These are phyloP conservation scores for Haberlea rhodopensis DNA, from an alignment of 257 asterid species.

Conservation along the genomic window DNA sequence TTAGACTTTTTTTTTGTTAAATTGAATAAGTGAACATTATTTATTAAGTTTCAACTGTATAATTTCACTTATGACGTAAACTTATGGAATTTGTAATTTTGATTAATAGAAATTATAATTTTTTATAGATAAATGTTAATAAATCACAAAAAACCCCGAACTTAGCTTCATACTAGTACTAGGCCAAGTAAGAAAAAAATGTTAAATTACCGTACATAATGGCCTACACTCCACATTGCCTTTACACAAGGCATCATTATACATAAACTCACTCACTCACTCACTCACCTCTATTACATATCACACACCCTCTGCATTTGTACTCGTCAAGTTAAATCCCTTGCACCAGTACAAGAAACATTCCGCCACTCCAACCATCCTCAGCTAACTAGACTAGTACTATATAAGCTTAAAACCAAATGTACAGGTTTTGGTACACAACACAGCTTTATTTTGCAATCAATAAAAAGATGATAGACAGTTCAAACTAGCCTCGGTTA, in stretches of 20 bases:
- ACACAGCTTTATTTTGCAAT: slow-evolving; percentile 23
- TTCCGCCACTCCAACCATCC: slow-evolving; percentile 30
- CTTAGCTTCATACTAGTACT: too few relatives aligned
- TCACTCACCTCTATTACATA: slow-evolving; percentile 33
- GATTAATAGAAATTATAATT: too few relatives aligned
- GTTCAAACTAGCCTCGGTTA: slow-evolving; percentile 43
- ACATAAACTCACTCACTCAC: slow-evolving; percentile 43
- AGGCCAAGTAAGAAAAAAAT: neutral
- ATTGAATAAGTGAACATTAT: too few relatives aligned
- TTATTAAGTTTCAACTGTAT: too few relatives aligned
- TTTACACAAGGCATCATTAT: slow-evolving; percentile 38
- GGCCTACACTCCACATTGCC: slow-evolving; percentile 28
- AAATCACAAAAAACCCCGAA: too few relatives aligned
- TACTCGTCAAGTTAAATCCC: slow-evolving; percentile 22
- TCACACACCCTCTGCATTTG: slow-evolving; percentile 39
- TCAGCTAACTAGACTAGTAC: slow-evolving; percentile 33
- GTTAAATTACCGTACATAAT: neutral
- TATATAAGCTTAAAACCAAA: slow-evolving; percentile 40
- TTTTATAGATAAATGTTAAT: too few relatives aligned
- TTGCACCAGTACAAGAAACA: slow-evolving; percentile 28
- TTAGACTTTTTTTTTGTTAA: too few relatives aligned
- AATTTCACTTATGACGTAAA: too few relatives aligned
- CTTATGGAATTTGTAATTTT: too few relatives aligned
- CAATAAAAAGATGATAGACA: neutral
- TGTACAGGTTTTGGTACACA: slow-evolving; percentile 41